phyloP scores from a whole-genome alignment of 805 yeast species.

The Diddensiella transvaalensis region DNA sequence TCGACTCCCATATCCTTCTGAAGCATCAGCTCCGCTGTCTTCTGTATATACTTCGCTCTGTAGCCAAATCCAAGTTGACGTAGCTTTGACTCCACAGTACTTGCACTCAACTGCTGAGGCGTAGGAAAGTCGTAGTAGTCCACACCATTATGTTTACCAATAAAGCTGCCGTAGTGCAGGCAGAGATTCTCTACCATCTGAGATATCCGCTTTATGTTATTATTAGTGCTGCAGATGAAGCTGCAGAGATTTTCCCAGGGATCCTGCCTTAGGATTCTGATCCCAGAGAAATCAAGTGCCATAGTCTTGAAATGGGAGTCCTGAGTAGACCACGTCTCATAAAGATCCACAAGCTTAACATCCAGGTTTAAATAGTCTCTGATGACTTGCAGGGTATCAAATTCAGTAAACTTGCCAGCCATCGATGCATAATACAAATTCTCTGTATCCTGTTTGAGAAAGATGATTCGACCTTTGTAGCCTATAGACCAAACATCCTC shows the following conservation, averaged over 20 bases:
- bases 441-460: constrained; percentile 57
- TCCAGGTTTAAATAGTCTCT: constrained; percentile 68
- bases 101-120: constrained; percentile 47
- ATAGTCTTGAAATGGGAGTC: constrained; percentile 49
- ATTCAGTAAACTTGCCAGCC: constrained; percentile 8
- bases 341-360: constrained; percentile 51
- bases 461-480: constrained; percentile 53
- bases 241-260: constrained; percentile 95
- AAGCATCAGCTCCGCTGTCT: constrained; percentile 61
- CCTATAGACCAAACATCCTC: constrained; percentile 54
- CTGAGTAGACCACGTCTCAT: constrained; percentile 55
- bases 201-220: constrained; percentile 88
- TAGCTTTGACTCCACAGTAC: constrained; percentile 43
- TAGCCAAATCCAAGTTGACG: constrained; percentile 70
- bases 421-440: constrained; percentile 49
- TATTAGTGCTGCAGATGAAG: constrained; percentile 93
- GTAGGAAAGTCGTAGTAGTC: constrained; percentile 71
- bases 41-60: constrained; percentile 80
- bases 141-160: constrained; percentile 52
- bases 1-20: constrained; percentile 35
- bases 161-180: constrained; percentile 58
- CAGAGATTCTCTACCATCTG: constrained; percentile 85
- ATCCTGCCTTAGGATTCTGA: constrained; percentile 84
- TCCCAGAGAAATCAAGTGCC: constrained; percentile 50
- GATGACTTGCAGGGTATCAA: constrained; percentile 40